Base-by-base conservation (phyloP, 345 rosid species). In the Euphorbia peplus region DNA sequence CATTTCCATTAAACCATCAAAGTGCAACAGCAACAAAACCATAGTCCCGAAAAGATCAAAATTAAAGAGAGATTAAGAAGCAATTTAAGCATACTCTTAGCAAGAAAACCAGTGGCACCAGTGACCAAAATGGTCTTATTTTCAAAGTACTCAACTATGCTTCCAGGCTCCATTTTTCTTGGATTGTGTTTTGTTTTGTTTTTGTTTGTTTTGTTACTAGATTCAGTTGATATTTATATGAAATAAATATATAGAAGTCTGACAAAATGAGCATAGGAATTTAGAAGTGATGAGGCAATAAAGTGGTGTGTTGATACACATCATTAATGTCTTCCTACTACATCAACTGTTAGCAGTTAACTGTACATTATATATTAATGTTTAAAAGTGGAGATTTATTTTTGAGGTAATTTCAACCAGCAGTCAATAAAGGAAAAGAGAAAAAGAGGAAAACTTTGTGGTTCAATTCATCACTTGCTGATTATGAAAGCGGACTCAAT, bases 41-140 rank as follows among this genome's bases (percentile, higher is more conserved):
- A 12, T 42, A 35, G 8, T 35, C 39, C 3, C 39, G 8, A 3
- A 42, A 14, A 42, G 12, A 42, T 44, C 13, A 53, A n/a, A 5
- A 22, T 2, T 0, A 4, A 16, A 12, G 11, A 53, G 7, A 48
- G 10, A 62, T 19, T 8, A 21, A 25, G 64, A 35, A 9, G 29
- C 8, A 53, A 12, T n/a, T n/a, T n/a, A n/a, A n/a, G n/a, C n/a
- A 3, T 57, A 82, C 85, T 72, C 72, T 79, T 82, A 53, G 85
- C 85, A 1, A 82, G 77, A 51, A 71, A 82, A 2, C 85, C 85
- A 62, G 85, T 74, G 19, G 79, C 85, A 18, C 85, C 85, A 9
- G 81, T 82, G 55, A 82, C 72, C 56, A 82, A 68, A 65, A 82
- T 72, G 71, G 77, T 60, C 70, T 72, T 79, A 75, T 76, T 67